Evolutionary conservation across 116 monocot genomes (phyloP).

Genomic region (Cymodocea nodosa): DNA sequence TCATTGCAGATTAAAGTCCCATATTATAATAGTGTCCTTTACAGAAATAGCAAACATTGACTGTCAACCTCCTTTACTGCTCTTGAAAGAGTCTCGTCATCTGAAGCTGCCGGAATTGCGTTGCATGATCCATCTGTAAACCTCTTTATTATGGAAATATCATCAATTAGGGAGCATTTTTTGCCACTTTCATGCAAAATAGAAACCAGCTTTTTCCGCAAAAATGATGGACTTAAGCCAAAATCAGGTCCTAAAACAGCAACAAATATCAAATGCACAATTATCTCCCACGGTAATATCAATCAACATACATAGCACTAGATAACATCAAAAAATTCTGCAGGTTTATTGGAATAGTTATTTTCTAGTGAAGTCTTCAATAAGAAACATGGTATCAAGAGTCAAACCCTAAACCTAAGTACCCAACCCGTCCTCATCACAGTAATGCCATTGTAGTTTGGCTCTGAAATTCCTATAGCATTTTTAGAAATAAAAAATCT

Average conservation of each 20-base stretch:
- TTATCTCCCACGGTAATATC: background rate
- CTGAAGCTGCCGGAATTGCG: slow-evolving; percentile 61
- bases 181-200: slow-evolving; percentile 52
- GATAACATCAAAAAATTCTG: too few species aligned
- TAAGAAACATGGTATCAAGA: too few species aligned
- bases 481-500: too few species aligned
- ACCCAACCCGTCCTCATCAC: too few species aligned
- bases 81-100: slow-evolving; percentile 72
- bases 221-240: slow-evolving; percentile 44
- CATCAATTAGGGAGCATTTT: slow-evolving; percentile 75
- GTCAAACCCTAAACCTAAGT: too few species aligned
- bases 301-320: too few species aligned
- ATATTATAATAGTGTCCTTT: background rate
- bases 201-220: slow-evolving; percentile 54
- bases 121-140: slow-evolving; percentile 87
- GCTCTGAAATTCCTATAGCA: too few species aligned
- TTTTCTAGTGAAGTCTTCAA: too few species aligned
- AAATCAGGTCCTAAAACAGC: slow-evolving; percentile 68
- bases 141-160: slow-evolving; percentile 49
- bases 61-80: slow-evolving; percentile 65
- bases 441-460: too few species aligned
- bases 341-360: too few species aligned
- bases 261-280: background rate
- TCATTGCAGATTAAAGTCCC: background rate
- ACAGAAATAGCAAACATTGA: slow-evolving; percentile 1